A percentile compares a stretch with the other conserved stretches of the same genome.
phyloP scores from a whole-genome alignment of 306 rosid species.

The Vicia sativa region DNA sequence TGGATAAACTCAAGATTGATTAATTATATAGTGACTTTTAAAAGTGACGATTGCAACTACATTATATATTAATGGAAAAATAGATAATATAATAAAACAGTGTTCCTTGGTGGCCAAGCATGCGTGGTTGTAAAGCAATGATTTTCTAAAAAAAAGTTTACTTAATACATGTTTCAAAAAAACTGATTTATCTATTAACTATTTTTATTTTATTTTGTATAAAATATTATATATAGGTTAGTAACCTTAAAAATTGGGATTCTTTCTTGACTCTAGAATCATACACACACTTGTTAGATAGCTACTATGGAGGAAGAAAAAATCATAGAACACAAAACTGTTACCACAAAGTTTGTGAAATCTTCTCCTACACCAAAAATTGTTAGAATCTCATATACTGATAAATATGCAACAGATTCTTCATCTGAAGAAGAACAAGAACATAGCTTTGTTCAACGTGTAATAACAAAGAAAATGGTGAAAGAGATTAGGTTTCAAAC shows the following conservation, averaged over 20 bases:
- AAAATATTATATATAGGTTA: no score
- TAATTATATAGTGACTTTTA: no score
- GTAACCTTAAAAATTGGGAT: neutral
- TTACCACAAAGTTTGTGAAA: constrained; percentile 9
- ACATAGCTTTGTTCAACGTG: neutral
- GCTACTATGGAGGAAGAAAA: neutral
- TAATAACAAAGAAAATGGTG: constrained; percentile 43
- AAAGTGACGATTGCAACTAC: no score
- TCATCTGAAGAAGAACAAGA: constrained; percentile 67
- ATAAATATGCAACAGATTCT: constrained; percentile 77
- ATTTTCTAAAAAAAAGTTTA: neutral
- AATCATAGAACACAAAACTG: neutral
- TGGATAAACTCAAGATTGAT: no score
- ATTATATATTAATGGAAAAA: neutral
- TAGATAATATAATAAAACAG: neutral
- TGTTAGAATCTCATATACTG: constrained; percentile 56
- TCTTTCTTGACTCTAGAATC: neutral
- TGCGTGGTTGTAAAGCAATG: neutral
- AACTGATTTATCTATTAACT: neutral
- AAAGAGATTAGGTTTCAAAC: constrained; percentile 45
- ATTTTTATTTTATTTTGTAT: neutral
- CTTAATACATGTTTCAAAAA: neutral
- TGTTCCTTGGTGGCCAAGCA: constrained; percentile 4
- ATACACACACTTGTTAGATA: neutral
- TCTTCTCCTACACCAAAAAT: constrained; percentile 16